These are phyloP conservation scores for Mycena galericulata DNA, from an alignment of 768 basidiomycete species.

Conservation along the genomic window DNA sequence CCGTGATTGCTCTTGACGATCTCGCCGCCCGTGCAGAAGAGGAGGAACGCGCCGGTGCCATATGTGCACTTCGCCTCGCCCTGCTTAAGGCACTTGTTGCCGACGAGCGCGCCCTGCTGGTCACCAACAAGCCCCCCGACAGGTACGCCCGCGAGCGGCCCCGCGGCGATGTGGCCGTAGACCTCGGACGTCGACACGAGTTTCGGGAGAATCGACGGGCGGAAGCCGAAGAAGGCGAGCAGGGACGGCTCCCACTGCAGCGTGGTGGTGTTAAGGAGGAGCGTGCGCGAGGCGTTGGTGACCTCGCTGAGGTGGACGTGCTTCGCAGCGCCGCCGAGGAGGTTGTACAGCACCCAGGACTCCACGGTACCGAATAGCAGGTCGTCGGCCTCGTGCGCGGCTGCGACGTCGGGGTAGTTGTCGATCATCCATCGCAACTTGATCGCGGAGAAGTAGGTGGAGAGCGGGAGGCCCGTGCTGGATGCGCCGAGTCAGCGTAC, in stretches of 20 bases:
- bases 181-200: slow-evolving; percentile 94
- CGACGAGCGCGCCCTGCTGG: slow-evolving; percentile 96
- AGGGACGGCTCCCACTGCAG: slow-evolving; percentile 88
- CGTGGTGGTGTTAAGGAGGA: slow-evolving; percentile 86
- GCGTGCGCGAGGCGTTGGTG: slow-evolving; percentile 96
- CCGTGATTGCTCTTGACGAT: slow-evolving; percentile 90
- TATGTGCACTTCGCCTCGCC: slow-evolving; percentile 99
- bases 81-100: slow-evolving; percentile 92
- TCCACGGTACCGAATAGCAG: slow-evolving; percentile 96
- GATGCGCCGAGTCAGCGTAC: slow-evolving; percentile 32
- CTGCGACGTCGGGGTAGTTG: slow-evolving; percentile 78
- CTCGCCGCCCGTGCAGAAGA: slow-evolving; percentile 93
- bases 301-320: slow-evolving; percentile 91
- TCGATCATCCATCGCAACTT: slow-evolving; percentile 98
- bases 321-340: slow-evolving; percentile 79
- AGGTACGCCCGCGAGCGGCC: slow-evolving; percentile 78
- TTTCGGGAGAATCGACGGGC: slow-evolving; percentile 81
- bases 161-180: slow-evolving; percentile 82
- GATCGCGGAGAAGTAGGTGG: slow-evolving; percentile 98
- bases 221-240: slow-evolving; percentile 88
- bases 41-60: slow-evolving; percentile 95
- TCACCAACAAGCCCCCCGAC: slow-evolving; percentile 98
- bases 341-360: slow-evolving; percentile 90
- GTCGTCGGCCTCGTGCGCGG: slow-evolving; percentile 84
- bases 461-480: slow-evolving; percentile 93